Evolutionary conservation across 805 yeast genomes (phyloP), one percentile per base, ranked within the genome.

Genomic region (Metschnikowia koreensis): DNA sequence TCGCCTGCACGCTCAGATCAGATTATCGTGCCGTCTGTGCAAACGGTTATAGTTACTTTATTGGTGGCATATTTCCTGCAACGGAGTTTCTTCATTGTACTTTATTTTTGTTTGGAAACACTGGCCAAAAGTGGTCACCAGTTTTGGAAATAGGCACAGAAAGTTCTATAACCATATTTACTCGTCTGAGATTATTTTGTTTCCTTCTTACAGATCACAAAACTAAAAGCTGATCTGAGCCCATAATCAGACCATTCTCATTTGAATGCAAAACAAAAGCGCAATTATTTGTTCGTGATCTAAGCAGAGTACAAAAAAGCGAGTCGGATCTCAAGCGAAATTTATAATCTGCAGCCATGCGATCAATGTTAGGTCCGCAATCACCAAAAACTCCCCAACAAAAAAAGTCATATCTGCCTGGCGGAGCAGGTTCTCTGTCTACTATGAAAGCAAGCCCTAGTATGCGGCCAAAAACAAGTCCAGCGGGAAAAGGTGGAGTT

Each of bases 341-440:
- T 9, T 12, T 33, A 27, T 6, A 40, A 40, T 10, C 33, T 29
- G 33, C 6, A 12, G 27, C 16, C 16, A 47, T 47, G 50, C 38
- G 46, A 28, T 36, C 50, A 13, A 17, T 26, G 22, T 41, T 42
- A 8, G 40, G 47, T 28, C 51, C 47, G 11, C 47, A 42, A 28
- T 54, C 57, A 33, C 57, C 57, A 9, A 48, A 27, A 28, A 45
- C 53, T 9, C 53, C 53, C 6, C 47, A 26, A 27, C 8, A 47
- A 12, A 48, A 43, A 31, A 42, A 15, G 10, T 7, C 15, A 41
- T 7, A 10, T 38, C 47, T 43, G 51, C 44, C 42, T 13, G 40
- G 42, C 27, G 16, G 41, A 16, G 27, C 36, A 11, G 51, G 40
- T 15, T 40, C 51, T 11, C 44, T 31, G 43, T 29, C 36, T 11